phyloP scores from a whole-genome alignment of 257 asterid genomes.

The Primulina tabacum region DNA sequence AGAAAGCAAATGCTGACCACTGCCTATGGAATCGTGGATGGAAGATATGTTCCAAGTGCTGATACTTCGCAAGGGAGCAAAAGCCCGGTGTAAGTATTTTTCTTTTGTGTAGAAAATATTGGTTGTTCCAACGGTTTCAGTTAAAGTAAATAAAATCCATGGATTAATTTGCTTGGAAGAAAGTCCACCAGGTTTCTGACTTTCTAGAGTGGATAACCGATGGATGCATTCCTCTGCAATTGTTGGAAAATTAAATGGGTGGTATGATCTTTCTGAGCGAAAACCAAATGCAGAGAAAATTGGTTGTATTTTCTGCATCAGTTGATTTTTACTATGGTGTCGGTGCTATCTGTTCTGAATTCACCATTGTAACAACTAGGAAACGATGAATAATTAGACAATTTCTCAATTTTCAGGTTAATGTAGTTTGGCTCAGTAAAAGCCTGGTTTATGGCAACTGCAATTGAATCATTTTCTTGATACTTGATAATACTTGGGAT shows the following conservation, averaged over 20 bases:
- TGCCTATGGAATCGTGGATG: slow-evolving; percentile 59
- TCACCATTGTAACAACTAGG: neutral
- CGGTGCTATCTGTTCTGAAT: neutral
- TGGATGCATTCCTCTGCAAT: neutral
- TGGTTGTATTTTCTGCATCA: neutral
- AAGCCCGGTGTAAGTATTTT: slow-evolving; percentile 32
- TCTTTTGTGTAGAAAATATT: neutral
- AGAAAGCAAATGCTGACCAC: slow-evolving; percentile 69
- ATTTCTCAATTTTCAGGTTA: neutral
- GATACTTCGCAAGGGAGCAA: slow-evolving; percentile 37
- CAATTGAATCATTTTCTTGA: neutral
- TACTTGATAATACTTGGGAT: neutral
- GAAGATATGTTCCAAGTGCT: slow-evolving; percentile 63
- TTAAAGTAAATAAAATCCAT: neutral
- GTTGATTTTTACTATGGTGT: neutral
- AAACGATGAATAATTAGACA: neutral
- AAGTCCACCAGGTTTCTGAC: neutral
- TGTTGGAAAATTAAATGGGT: neutral
- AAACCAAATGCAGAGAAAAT: neutral
- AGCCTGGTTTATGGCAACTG: neutral
- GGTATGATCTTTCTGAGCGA: neutral
- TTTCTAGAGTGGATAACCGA: neutral
- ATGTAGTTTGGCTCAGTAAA: neutral
- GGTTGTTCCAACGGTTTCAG: neutral
- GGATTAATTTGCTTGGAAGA: neutral